Evolutionary conservation across 768 basidiomycete species (phyloP).

Genomic region (Solioccasus polychromus): DNA sequence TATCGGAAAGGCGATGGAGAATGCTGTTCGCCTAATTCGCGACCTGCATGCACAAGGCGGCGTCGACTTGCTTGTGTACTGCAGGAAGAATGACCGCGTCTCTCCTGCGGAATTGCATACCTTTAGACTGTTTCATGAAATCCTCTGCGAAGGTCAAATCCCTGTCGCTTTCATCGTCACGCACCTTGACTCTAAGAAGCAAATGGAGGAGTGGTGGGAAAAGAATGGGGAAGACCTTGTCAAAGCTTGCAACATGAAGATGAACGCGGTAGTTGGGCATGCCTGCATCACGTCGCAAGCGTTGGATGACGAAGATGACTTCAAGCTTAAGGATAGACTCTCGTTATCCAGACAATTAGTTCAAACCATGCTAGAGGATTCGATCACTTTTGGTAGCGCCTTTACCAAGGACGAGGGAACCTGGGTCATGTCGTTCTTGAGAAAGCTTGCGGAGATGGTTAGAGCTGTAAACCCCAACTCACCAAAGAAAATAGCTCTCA

Average conservation of each 20-base stretch:
- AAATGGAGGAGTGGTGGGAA: constrained; percentile 35
- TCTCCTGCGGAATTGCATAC: constrained; percentile 24
- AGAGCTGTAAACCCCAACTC: constrained; percentile 3
- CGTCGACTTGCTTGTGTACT: constrained; percentile 38
- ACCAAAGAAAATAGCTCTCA: constrained; percentile 10
- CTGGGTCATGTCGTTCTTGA: constrained; percentile 28
- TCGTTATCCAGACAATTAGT: constrained; percentile 14
- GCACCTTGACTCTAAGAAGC: constrained; percentile 30
- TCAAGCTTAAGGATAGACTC: constrained; percentile 5
- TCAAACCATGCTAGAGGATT: constrained; percentile 21
- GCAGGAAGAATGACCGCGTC: constrained; percentile 32
- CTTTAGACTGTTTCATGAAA: constrained; percentile 36
- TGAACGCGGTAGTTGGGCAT: constrained; percentile 19
- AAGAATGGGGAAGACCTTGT: constrained; percentile 17
- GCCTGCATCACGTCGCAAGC: constrained; percentile 28
- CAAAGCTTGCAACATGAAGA: constrained; percentile 5
- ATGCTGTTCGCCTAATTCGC: constrained; percentile 29
- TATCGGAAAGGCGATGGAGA: constrained; percentile 19
- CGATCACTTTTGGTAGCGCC: constrained; percentile 14
- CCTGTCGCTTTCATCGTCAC: constrained; percentile 41
- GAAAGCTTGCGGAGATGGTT: constrained; percentile 15
- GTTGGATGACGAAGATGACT: background rate
- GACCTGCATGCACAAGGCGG: constrained; percentile 30
- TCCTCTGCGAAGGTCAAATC: constrained; percentile 37
- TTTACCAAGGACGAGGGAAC: constrained; percentile 12